phyloP scores from a whole-genome alignment of 2,329 filamentous ascomycete genomes.

The Sclerotinia spermophila region DNA sequence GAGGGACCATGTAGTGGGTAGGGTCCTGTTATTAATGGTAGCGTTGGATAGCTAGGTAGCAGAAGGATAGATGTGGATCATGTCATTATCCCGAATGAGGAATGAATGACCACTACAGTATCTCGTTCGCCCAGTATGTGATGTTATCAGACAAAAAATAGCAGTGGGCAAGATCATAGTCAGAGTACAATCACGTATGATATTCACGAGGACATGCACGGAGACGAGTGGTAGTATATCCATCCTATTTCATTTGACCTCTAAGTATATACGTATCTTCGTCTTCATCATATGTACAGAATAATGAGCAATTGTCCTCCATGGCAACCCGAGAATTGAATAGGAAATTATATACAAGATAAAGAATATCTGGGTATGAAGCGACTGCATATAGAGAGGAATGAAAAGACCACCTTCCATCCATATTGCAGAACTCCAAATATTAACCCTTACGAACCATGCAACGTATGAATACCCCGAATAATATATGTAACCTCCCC shows the following conservation, averaged over 20 bases:
- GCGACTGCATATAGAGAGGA: neutral
- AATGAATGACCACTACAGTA: too few relatives aligned
- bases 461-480: neutral
- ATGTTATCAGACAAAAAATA: neutral
- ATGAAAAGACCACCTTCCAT: slow-evolving; percentile 1
- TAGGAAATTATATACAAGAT: neutral
- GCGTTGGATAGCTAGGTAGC: too few relatives aligned
- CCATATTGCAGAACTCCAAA: slow-evolving; percentile 10
- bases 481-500: neutral
- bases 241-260: neutral
- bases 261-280: neutral
- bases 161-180: neutral
- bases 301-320: neutral
- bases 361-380: neutral
- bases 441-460: neutral
- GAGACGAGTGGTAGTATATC: neutral
- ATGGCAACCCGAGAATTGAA: neutral
- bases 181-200: neutral
- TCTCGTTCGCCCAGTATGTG: too few relatives aligned
- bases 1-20: too few relatives aligned
- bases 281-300: neutral
- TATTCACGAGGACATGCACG: neutral
- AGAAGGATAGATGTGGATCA: too few relatives aligned
- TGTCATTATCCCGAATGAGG: too few relatives aligned
- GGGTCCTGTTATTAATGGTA: too few relatives aligned